Base-by-base conservation (phyloP, 306 rosid genomes). In the Nissolia schottii region DNA sequence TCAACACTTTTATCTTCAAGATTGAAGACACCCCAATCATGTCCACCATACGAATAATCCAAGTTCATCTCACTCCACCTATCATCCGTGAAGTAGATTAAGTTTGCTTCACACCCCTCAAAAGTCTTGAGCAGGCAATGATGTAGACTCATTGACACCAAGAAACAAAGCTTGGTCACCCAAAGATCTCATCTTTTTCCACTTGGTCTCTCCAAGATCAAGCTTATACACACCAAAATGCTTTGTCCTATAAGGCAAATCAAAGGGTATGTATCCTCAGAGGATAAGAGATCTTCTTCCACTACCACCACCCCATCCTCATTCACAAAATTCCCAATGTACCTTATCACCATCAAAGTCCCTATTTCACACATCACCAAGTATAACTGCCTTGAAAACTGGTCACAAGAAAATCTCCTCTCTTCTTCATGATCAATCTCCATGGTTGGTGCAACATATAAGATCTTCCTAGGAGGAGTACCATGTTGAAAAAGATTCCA, bases 171-270 rank as follows among this genome's bases (percentile, higher is more conserved):
- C 34, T 67, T n/a, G 13, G 18, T n/a, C 67, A 3, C n/a, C 2
- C 13, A 76, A 27, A 68, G 35, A 58, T 6, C 14, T 46, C 8
- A 20, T 4, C 62, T 67, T 67, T 32, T 31, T 31, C 73, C 73
- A 64, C 14, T 1, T 31, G 18, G 11, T 23, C 19, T 16, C 15
- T 10, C 0, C 0, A 4, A 7, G 1, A 18, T 63, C 40, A 54
- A 75, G 73, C 7, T 55, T 64, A 38, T 51, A 74, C 15, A 75
- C 50, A 55, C 3, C 5, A 54, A 75, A 64, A 43, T 65, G 34
- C 35, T 40, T 54, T 16, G 79, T 75, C 6, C 49, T 54, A 6
- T 65, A 75, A 54, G 67, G 79, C 79, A 54, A 40, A 75, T 3
- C 24, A 57, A 5, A 2, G 64, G 64, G 4, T 57, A 41, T 40